Conservation (phyloP, 1,284 basidiomycete genomes). For the Tetrapyrgos nigripes region DNA sequence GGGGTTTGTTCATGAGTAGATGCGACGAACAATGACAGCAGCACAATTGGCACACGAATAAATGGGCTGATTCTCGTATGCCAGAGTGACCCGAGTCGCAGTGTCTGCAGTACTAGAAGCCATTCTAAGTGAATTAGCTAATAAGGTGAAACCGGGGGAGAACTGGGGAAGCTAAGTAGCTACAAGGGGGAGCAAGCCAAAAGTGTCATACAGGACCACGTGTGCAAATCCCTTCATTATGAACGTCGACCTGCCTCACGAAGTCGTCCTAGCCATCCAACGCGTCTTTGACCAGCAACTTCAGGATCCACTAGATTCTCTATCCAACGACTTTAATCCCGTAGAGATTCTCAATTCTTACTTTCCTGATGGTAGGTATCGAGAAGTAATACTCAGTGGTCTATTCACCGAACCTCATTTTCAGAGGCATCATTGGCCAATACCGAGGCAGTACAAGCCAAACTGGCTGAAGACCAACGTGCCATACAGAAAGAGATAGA, state of each 20-base stretch:
- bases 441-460: slow-evolving; percentile 66
- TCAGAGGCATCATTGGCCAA: slow-evolving; percentile 73
- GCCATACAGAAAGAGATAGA: slow-evolving; percentile 79
- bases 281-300: slow-evolving; percentile 64
- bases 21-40: slow-evolving; percentile 62
- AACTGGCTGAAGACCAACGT: slow-evolving; percentile 64
- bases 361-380: slow-evolving; percentile 74
- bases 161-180: no score
- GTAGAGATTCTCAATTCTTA: slow-evolving; percentile 70
- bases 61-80: slow-evolving; percentile 62
- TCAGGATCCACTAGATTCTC: slow-evolving; percentile 60
- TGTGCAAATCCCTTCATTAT: slow-evolving; percentile 31
- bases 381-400: slow-evolving; percentile 5
- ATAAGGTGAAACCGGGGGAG: no score
- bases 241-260: slow-evolving; percentile 57
- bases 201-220: slow-evolving; percentile 9
- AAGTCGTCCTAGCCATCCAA: slow-evolving; percentile 72
- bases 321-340: slow-evolving; percentile 64
- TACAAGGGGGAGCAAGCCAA: not conserved
- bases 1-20: not conserved
- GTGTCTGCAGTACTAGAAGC: slow-evolving; percentile 41
- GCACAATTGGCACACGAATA: slow-evolving; percentile 73
- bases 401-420: slow-evolving; percentile 1
- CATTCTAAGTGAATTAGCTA: not conserved
- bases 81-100: slow-evolving; percentile 56